Conservation (phyloP, 2,329 filamentous ascomycete genomes). For the Claviceps digitariae region DNA sequence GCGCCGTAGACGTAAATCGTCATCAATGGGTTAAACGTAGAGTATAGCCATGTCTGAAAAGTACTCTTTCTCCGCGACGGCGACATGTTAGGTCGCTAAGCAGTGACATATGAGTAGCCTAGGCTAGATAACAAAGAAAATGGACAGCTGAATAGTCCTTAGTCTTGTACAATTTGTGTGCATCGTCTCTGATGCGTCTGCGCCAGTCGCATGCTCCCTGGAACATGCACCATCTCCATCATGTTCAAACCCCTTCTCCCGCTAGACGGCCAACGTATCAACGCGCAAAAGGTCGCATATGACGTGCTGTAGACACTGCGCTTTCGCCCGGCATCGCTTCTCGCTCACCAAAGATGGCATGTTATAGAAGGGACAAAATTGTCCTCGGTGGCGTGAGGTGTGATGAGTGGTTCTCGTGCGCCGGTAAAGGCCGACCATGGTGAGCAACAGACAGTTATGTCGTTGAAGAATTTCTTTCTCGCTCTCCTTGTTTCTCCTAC, state of each 20-base stretch:
- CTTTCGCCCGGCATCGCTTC: neutral
- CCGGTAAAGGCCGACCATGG: neutral
- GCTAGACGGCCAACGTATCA: neutral
- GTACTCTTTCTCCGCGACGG: no score
- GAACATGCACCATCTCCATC: neutral
- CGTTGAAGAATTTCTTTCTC: neutral
- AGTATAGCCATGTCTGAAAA: no score
- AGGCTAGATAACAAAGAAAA: no score
- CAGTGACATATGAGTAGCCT: no score
- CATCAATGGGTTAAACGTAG: no score
- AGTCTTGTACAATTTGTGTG: neutral
- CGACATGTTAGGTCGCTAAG: no score
- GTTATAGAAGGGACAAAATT: neutral
- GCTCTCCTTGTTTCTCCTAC: neutral
- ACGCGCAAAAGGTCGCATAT: neutral
- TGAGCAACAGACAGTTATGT: neutral
- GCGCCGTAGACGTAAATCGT: no score
- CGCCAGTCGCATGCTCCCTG: neutral
- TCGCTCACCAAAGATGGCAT: neutral
- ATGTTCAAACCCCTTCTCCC: neutral
- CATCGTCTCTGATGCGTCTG: neutral
- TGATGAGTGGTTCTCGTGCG: neutral
- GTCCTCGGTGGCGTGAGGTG: neutral
- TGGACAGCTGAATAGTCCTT: neutral
- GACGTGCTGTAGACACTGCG: neutral